phyloP scores from a whole-genome alignment of 2,329 filamentous ascomycete species.

The Thelonectria blattea region DNA sequence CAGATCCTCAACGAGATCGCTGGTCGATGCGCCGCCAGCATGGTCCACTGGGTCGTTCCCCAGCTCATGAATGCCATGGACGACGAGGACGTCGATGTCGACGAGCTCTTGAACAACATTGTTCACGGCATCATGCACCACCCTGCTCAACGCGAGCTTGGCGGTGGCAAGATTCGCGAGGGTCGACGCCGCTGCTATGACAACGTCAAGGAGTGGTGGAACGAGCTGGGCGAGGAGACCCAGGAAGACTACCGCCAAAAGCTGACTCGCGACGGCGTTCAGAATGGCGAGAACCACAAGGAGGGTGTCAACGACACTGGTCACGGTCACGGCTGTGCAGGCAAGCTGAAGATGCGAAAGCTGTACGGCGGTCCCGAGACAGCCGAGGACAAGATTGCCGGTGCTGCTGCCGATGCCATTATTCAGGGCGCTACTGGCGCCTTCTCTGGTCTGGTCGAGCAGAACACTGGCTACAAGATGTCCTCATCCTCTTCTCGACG shows the following conservation, averaged over 20 bases:
- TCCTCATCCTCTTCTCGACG: conserved; percentile 40
- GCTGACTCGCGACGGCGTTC: conserved; percentile 79
- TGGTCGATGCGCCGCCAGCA: conserved; percentile 78
- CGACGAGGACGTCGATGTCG: conserved; percentile 71
- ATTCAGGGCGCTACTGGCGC: conserved; percentile 63
- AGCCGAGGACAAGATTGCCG: conserved; percentile 62
- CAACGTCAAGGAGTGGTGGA: conserved; percentile 87
- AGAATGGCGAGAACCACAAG: conserved; percentile 82
- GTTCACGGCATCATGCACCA: conserved; percentile 86
- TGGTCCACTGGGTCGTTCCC: conserved; percentile 85
- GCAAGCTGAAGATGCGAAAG: conserved; percentile 81
- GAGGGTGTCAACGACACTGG: conserved; percentile 83
- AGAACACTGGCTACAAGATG: conserved; percentile 53
- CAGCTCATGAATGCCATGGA: conserved; percentile 91
- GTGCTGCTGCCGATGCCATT: conserved; percentile 61
- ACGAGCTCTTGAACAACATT: conserved; percentile 76
- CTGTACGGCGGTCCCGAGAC: conserved; percentile 58
- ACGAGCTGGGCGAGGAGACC: conserved; percentile 57
- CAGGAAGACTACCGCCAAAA: conserved; percentile 74
- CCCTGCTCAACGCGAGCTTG: conserved; percentile 75
- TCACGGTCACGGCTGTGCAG: conserved; percentile 81
- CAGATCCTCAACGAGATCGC: conserved; percentile 85
- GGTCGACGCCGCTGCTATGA: conserved; percentile 79
- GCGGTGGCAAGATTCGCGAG: conserved; percentile 72
- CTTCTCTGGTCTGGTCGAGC: conserved; percentile 53